Percentiles rank a stretch among this genome's conserved stretches.
Conservation (phyloP, 352 stramenopile genomes). For the Phytophthora cajani region DNA sequence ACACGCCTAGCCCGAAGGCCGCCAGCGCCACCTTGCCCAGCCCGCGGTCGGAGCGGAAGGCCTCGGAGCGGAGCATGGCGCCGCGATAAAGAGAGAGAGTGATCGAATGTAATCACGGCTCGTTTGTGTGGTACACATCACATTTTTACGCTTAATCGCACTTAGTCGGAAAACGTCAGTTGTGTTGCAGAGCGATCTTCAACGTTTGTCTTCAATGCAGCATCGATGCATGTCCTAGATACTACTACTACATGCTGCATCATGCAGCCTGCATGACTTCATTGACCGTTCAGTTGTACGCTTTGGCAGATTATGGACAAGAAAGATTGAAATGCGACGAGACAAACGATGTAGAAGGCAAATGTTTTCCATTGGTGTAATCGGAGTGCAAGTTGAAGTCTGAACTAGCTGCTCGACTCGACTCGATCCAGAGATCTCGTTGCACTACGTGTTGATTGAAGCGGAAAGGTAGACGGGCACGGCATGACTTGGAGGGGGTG, state of each 20-base stretch:
- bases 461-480: slow-evolving; percentile 1
- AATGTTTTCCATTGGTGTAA: slow-evolving; percentile 15
- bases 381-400: slow-evolving; percentile 1
- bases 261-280: no score
- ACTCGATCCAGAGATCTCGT: not conserved
- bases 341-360: slow-evolving; percentile 4
- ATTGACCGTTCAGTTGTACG: not conserved
- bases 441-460: slow-evolving; percentile 1
- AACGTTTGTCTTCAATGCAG: not conserved
- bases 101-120: not conserved
- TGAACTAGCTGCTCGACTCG: not conserved
- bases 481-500: not conserved
- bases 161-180: no score
- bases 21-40: slow-evolving; percentile 81
- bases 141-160: no score
- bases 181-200: no score
- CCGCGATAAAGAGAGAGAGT: not conserved
- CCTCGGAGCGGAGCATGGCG: slow-evolving; percentile 70
- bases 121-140: no score
- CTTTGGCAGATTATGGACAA: not conserved
- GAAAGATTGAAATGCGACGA: slow-evolving; percentile 3
- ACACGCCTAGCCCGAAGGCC: slow-evolving; percentile 75
- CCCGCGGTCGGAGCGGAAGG: slow-evolving; percentile 81
- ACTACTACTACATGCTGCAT: not conserved
- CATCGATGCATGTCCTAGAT: not conserved